Evolutionary conservation across 805 yeast species (phyloP).

Genomic region (Schizosaccharomyces octosporus): DNA sequence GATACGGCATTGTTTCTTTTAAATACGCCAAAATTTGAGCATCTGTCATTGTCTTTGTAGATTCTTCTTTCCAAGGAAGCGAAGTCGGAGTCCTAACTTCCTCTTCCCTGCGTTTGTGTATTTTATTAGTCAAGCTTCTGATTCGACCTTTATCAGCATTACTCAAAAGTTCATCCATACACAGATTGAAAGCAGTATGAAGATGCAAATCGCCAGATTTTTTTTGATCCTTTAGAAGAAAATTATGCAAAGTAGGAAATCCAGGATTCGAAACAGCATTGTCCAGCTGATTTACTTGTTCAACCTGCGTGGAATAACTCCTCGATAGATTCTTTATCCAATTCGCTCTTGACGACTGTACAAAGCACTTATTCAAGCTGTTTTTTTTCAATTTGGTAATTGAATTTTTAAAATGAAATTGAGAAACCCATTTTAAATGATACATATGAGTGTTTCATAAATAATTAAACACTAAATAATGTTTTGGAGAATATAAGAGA

Average conservation of each 20-base stretch:
- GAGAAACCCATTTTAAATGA: too few species aligned
- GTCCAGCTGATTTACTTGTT: too few species aligned
- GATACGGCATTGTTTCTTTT: not conserved
- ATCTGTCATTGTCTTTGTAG: not conserved
- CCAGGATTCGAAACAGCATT: too few species aligned
- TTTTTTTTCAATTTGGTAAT: too few species aligned
- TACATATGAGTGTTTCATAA: too few species aligned
- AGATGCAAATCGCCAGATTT: not conserved
- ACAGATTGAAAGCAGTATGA: not conserved
- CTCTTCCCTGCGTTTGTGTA: not conserved
- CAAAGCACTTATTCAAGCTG: too few species aligned
- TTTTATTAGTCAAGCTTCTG: not conserved
- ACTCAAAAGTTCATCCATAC: not conserved
- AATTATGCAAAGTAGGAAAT: not conserved
- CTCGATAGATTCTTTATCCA: too few species aligned
- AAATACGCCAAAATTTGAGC: not conserved
- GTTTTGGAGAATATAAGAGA: too few species aligned
- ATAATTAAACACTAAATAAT: too few species aligned
- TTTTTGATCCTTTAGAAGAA: not conserved
- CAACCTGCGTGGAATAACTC: too few species aligned
- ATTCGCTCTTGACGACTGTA: too few species aligned
- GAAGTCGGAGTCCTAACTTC: not conserved
- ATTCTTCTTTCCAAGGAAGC: not conserved
- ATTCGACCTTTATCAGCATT: not conserved
- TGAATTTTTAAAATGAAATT: too few species aligned